Percentiles rank a stretch among this genome's conserved stretches.
phyloP scores from a whole-genome alignment of 2,329 filamentous ascomycete genomes.

The Pseudovirgaria hyperparasitica region DNA sequence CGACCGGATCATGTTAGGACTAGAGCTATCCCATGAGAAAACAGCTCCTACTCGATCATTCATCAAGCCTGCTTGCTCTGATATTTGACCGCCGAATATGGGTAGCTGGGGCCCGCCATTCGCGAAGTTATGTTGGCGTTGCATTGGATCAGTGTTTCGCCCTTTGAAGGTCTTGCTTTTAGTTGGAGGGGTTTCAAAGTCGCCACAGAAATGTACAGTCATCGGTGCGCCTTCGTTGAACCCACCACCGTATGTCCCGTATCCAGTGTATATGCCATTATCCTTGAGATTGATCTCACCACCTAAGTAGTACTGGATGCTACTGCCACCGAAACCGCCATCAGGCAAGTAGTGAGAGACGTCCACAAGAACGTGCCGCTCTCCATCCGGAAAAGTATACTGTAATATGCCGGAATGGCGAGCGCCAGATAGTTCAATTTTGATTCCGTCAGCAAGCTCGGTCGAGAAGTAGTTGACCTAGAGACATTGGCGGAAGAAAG shows the following conservation, averaged over 20 bases:
- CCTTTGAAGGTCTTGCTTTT: slow-evolving; percentile 8
- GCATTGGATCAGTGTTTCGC: slow-evolving; percentile 10
- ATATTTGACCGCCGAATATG: slow-evolving; percentile 7
- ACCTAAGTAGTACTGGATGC: slow-evolving; percentile 14
- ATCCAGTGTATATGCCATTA: slow-evolving; percentile 13
- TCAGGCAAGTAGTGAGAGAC: slow-evolving; percentile 27
- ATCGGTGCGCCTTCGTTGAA: slow-evolving; percentile 19
- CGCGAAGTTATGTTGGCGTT: slow-evolving; percentile 2
- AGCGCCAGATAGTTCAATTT: slow-evolving; percentile 44
- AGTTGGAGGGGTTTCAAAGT: slow-evolving; percentile 10
- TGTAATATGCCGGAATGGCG: slow-evolving; percentile 46
- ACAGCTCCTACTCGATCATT: slow-evolving; percentile 34
- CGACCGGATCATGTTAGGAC: slow-evolving; percentile 27
- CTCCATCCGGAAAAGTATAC: slow-evolving; percentile 42
- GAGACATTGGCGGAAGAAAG: too few relatives aligned
- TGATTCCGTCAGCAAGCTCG: slow-evolving; percentile 40
- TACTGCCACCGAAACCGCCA: slow-evolving; percentile 9
- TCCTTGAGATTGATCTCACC: slow-evolving; percentile 11
- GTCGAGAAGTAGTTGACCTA: slow-evolving; percentile 53
- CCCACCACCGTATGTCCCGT: slow-evolving; percentile 15
- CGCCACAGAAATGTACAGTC: slow-evolving; percentile 16
- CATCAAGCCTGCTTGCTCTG: slow-evolving; percentile 2
- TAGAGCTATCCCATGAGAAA: slow-evolving; percentile 30
- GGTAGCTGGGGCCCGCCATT: slow-evolving; percentile 7
- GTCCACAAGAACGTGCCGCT: slow-evolving; percentile 30